A percentile compares a stretch with the other conserved stretches of the same genome.
Conservation (phyloP, 1,284 basidiomycete genomes). For the Puccinia triticina region DNA sequence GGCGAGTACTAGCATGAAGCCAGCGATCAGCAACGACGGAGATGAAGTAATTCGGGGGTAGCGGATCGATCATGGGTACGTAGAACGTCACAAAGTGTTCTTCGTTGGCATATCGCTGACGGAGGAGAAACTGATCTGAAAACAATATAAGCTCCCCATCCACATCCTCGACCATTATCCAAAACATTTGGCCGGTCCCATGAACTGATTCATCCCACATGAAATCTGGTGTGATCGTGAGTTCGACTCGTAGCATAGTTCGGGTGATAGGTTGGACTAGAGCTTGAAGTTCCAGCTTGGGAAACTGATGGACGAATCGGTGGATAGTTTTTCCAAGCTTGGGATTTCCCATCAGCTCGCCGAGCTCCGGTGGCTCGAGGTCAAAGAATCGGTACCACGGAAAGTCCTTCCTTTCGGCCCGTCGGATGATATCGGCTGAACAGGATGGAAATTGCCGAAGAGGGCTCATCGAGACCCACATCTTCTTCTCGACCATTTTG, state of each 20-base stretch:
- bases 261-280: conserved; percentile 92
- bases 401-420: conserved; percentile 97
- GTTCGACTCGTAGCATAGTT: conserved; percentile 80
- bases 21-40: conserved; percentile 92
- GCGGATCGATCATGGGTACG: conserved; percentile 93
- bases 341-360: conserved; percentile 90
- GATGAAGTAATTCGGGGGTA: conserved; percentile 97
- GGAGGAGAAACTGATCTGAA: conserved; percentile 88
- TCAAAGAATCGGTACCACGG: conserved; percentile 97
- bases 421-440: conserved; percentile 79
- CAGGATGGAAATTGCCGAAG: conserved; percentile 86
- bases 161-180: conserved; percentile 92
- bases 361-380: conserved; percentile 77
- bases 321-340: conserved; percentile 78
- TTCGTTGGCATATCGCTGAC: conserved; percentile 75
- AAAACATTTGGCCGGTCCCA: conserved; percentile 82
- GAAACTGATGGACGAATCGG: conserved; percentile 94
- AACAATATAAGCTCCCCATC: conserved; percentile 94
- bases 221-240: conserved; percentile 93
- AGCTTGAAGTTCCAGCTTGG: conserved; percentile 87
- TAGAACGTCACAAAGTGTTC: conserved; percentile 86
- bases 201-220: conserved; percentile 96
- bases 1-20: conserved; percentile 89
- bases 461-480: conserved; percentile 97
- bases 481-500: conserved; percentile 78